Evolutionary conservation across 1,139 yeast species (phyloP), one percentile per base, ranked within the genome.

Genomic region (Sugiyamaella novakii): DNA sequence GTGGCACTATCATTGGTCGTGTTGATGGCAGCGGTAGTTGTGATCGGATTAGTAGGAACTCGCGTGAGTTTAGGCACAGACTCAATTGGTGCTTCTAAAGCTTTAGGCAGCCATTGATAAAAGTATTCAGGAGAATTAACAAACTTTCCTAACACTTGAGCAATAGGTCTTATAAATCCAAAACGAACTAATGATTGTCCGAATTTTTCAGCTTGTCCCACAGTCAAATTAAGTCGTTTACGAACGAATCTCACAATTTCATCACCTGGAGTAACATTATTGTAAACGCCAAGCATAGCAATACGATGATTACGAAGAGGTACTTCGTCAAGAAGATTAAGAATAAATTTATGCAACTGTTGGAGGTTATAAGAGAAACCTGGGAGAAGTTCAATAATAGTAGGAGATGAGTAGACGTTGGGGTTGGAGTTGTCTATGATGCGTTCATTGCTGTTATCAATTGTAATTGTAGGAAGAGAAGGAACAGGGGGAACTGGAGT

Each of bases 31-130:
- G 5, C 8, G 8, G 5, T 22, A 22, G 5, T 22, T 22, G 5
- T 22, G 5, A 22, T 22, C 5, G 25, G n/a, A 33, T 6, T 25
- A 6, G 28, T 14, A 28, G 31, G 19, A 19, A 24, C 10, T 12
- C 14, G 7, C 10, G 25, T 10, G 8, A 33, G 15, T 3, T 12
- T 29, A 17, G 25, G 22, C 10, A 12, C 24, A 33, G n/a, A 10
- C 6, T 27, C 37, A 4, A 2, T 19, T 15, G 25, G 35, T 12
- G 43, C 40, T 33, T 19, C 15, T 14, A 61, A 40, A 1, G 74
- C 84, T 43, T 71, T 62, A 1, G 80, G 80, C 59, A 79, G 84
- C 94, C 95, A 86, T 65, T 86, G 95, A 62, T 85, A 86, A 58
- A 71, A 76, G 56, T 81, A 80, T 48, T 80, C 81, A 2, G 85